Base-by-base conservation (phyloP, 1,284 basidiomycete species). In the Pseudozyma tsukubaensis region DNA sequence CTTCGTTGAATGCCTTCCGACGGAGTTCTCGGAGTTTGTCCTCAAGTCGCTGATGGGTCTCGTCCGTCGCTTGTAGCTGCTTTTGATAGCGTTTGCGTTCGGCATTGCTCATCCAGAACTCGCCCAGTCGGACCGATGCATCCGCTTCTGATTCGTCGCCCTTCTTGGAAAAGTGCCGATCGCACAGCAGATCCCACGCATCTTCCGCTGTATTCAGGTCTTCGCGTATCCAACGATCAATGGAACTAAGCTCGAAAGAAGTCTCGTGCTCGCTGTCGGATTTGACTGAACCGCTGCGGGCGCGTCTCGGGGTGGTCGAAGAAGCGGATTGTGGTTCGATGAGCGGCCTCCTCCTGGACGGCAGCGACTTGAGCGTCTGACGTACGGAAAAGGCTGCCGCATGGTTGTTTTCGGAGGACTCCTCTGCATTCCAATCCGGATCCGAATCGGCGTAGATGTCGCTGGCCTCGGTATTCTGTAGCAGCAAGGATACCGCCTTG, bases 91-190 rank as follows among this genome's bases (percentile, higher is more conserved):
- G 49, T 36, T 51, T 70, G 10, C 55, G 52, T 16, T 75, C 63
- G 3, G 50, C 39, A 6, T 37, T 24, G 39, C 50, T 59, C 72
- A 75, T 71, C 72, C 72, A 75, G 48, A 75, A 75, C 29, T 75
- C 72, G 37, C 42, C 43, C n/a, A 57, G 48, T 32, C 39, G 50
- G 4, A 16, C 47, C 12, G 9, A 14, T 9, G 50, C 36, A 0
- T 42, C 13, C 4, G 45, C 14, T n/a, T 29, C 42, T 2, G 57
- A 61, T 36, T 29, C 24, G 24, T 29, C 24, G 24, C 24, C 24
- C 24, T 29, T 29, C 24, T 29, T 29, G 24, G 24, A 29, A 6
- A 65, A 51, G 11, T 53, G 36, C 3, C 59, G 59, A 39, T 45
- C 29, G 42, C 63, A 62, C 7, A 75, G 60, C 18, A 75, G 44